Percentiles rank a stretch among this genome's conserved stretches.
These are phyloP conservation scores for Trametopsis cervina DNA, from an alignment of 768 basidiomycete species.

Conservation along the genomic window DNA sequence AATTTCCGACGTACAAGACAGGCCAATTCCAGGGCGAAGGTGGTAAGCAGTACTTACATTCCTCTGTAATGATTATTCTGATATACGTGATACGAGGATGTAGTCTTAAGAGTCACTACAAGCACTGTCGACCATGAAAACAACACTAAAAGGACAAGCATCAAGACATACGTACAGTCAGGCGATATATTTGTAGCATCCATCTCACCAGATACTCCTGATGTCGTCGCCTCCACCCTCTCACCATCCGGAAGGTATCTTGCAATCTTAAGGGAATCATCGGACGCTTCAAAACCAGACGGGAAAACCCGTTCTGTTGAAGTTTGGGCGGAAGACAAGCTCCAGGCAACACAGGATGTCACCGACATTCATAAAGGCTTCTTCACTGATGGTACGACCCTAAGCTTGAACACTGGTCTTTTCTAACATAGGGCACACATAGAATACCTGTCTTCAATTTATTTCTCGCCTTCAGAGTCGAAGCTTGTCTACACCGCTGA, in stretches of 20 bases:
- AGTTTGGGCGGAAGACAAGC: constrained; percentile 41
- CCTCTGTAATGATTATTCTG: too few relatives aligned
- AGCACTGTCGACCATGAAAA: constrained; percentile 43
- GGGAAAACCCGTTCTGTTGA: constrained; percentile 48
- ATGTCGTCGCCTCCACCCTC: constrained; percentile 33
- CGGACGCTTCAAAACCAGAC: constrained; percentile 14
- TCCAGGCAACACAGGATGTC: constrained; percentile 47
- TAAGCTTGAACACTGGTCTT: not conserved
- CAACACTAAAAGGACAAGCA: constrained; percentile 39
- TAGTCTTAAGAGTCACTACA: constrained; percentile 39
- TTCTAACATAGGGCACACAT: not conserved
- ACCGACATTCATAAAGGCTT: constrained; percentile 52
- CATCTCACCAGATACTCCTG: constrained; percentile 30
- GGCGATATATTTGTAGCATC: constrained; percentile 17
- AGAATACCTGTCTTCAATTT: constrained; percentile 48
- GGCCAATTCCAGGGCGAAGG: constrained; percentile 13
- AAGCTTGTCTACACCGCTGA: constrained; percentile 59
- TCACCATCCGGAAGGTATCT: constrained; percentile 36
- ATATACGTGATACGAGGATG: too few relatives aligned
- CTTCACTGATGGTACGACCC: constrained; percentile 48
- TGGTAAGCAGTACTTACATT: too few relatives aligned
- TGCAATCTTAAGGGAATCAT: constrained; percentile 38
- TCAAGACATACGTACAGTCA: constrained; percentile 31
- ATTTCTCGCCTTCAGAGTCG: constrained; percentile 47
- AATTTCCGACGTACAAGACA: constrained; percentile 8